phyloP scores from a whole-genome alignment of 2,329 filamentous ascomycete species.

The Epichloe sylvatica region DNA sequence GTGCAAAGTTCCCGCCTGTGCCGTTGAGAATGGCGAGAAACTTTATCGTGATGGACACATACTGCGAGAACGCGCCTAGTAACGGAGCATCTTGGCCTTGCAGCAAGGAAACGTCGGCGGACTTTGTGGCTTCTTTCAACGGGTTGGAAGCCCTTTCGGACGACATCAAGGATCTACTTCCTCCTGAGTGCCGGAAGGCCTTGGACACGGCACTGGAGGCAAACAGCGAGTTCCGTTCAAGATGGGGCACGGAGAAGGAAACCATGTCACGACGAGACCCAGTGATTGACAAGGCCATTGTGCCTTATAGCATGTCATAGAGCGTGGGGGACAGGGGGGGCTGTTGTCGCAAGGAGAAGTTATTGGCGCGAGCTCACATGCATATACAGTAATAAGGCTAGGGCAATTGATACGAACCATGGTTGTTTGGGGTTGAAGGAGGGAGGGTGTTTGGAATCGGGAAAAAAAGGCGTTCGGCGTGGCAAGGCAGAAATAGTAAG shows the following conservation, averaged over 20 bases:
- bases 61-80: constrained; percentile 36
- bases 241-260: constrained; percentile 56
- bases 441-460: too few relatives aligned
- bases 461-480: not conserved
- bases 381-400: not conserved
- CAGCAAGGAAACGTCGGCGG: constrained; percentile 27
- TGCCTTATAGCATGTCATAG: constrained; percentile 37
- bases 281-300: constrained; percentile 50
- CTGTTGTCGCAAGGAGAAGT: not conserved
- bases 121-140: constrained; percentile 38
- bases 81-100: constrained; percentile 33
- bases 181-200: constrained; percentile 54
- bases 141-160: constrained; percentile 51
- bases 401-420: not conserved
- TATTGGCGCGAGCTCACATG: not conserved
- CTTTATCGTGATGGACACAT: constrained; percentile 41
- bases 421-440: too few relatives aligned
- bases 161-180: constrained; percentile 52
- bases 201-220: constrained; percentile 53
- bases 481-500: not conserved
- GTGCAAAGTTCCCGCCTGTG: constrained; percentile 32
- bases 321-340: not conserved
- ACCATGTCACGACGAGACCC: constrained; percentile 39
- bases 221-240: constrained; percentile 58
- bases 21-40: constrained; percentile 38